A percentile compares a stretch with the other conserved stretches of the same genome.
Conservation (phyloP, 1,284 basidiomycete species). For the Heterobasidion occidentale region DNA sequence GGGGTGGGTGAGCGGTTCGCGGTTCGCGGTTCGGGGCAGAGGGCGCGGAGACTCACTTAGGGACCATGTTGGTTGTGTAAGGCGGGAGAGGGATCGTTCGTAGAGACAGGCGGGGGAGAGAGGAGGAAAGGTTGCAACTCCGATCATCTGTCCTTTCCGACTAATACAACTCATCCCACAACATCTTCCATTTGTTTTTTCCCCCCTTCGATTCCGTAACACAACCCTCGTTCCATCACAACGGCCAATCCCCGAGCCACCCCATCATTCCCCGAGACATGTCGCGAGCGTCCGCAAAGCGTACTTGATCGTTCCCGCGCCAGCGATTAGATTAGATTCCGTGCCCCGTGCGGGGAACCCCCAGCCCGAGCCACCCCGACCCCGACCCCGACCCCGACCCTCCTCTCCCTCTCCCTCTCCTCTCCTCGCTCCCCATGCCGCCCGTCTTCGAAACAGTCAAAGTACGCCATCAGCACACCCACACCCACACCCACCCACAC, state of each 20-base stretch:
- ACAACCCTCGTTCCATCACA: neutral
- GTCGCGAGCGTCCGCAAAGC: neutral
- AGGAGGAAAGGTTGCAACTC: neutral
- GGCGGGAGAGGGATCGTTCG: too few species aligned
- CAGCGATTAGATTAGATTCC: neutral
- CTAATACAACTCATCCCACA: neutral
- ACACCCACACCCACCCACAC: slow-evolving; percentile 5
- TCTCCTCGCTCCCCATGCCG: slow-evolving; percentile 26
- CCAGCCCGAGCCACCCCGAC: neutral
- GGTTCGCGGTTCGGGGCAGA: neutral
- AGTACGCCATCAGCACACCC: slow-evolving; percentile 23
- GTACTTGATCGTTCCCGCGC: neutral
- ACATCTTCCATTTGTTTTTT: neutral
- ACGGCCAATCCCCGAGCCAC: neutral
- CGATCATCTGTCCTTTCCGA: neutral
- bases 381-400: neutral
- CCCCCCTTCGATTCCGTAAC: neutral
- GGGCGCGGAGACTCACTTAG: neutral
- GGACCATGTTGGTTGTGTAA: too few species aligned
- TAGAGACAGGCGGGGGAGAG: neutral
- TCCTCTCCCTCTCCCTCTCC: neutral
- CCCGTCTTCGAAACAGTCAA: slow-evolving; percentile 83
- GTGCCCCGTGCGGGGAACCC: neutral
- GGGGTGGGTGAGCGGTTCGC: neutral
- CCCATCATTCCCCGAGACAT: neutral